phyloP scores from a whole-genome alignment of 306 rosid genomes.

The Macrotyloma uniflorum region DNA sequence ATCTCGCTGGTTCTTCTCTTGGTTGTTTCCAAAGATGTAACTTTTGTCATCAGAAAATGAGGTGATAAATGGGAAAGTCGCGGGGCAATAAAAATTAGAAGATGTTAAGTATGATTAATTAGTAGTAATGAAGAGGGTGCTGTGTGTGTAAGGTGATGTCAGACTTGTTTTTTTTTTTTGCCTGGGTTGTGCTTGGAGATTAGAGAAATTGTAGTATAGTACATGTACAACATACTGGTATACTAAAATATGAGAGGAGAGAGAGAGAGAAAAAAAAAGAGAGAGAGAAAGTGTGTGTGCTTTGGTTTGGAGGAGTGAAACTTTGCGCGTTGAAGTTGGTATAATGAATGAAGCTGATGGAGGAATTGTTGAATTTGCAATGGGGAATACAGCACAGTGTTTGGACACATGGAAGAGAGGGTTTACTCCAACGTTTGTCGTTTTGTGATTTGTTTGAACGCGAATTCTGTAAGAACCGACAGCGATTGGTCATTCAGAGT shows the following conservation, averaged over 20 bases:
- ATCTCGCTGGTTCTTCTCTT: background rate
- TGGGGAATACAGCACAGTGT: conserved; percentile 15
- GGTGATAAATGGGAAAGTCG: conserved; percentile 41
- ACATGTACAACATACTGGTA: background rate
- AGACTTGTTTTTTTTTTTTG: background rate
- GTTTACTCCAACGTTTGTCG: conserved; percentile 49
- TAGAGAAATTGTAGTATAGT: background rate
- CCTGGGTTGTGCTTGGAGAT: conserved; percentile 17
- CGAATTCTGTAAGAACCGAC: conserved; percentile 36
- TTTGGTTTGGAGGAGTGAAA: background rate
- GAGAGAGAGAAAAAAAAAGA: too few relatives aligned
- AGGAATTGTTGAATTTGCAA: conserved; percentile 14
- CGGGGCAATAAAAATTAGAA: conserved; percentile 24
- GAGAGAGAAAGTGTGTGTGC: background rate
- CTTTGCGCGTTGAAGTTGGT: conserved; percentile 50
- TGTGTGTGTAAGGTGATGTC: background rate
- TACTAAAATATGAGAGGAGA: background rate
- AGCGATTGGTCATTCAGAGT: conserved; percentile 23
- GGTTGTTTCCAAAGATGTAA: conserved; percentile 27
- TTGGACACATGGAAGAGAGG: conserved; percentile 20
- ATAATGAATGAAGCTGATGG: conserved; percentile 37
- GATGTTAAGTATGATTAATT: conserved; percentile 27
- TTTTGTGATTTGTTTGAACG: conserved; percentile 42
- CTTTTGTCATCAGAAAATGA: conserved; percentile 49
- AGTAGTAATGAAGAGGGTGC: conserved; percentile 13